Conservation (phyloP, 257 asterid species). For the Marsdenia floribunda region DNA sequence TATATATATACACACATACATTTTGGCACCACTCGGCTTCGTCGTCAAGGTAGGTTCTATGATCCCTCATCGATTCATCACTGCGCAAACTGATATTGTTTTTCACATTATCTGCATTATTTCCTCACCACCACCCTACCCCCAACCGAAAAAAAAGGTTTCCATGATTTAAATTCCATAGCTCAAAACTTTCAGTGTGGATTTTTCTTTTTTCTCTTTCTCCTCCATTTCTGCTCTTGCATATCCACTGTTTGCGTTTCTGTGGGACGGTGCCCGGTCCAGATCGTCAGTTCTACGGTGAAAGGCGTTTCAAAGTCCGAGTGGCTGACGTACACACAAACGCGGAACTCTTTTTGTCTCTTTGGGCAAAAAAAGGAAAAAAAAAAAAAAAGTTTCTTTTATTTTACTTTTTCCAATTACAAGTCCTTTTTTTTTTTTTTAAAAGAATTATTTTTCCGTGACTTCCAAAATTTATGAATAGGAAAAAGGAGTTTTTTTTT, state of each 20-base stretch:
- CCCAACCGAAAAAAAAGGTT: background rate
- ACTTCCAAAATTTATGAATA: no score
- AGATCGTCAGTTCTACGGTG: background rate
- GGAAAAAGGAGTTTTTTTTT: no score
- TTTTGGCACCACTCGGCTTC: background rate
- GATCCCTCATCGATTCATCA: background rate
- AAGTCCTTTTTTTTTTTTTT: no score
- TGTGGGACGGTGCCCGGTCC: background rate
- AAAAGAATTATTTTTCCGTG: no score
- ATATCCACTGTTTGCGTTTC: background rate
- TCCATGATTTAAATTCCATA: background rate
- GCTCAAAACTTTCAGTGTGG: background rate
- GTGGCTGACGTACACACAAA: background rate
- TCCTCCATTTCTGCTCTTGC: background rate
- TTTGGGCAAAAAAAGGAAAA: background rate
- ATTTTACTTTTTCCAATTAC: background rate
- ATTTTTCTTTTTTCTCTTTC: background rate
- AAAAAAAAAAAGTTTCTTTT: background rate
- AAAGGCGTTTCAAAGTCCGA: background rate
- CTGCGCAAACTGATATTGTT: background rate
- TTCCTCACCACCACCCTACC: background rate
- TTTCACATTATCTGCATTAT: background rate
- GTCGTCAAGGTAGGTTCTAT: background rate
- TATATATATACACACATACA: no score
- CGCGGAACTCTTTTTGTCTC: background rate